These are phyloP conservation scores for Rhynchospora pubera DNA, from an alignment of 176 grass and related monocot genomes.

Conservation along the genomic window DNA sequence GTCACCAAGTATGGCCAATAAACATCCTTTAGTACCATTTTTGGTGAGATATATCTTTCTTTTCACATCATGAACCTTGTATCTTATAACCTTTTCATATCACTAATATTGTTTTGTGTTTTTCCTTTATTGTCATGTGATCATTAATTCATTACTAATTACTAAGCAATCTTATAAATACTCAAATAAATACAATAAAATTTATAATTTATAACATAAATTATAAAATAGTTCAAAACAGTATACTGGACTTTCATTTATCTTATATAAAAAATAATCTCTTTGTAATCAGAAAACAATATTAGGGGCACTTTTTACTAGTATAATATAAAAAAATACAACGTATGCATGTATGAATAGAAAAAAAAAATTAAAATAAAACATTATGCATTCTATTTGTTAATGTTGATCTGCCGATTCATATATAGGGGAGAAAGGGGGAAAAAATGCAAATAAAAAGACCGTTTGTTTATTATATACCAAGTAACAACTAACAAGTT, in stretches of 20 bases:
- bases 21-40: background rate
- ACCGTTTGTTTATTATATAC: background rate
- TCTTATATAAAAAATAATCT: too few species aligned
- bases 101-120: background rate
- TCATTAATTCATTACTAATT: background rate
- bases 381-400: too few species aligned
- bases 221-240: too few species aligned
- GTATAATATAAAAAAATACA: too few species aligned
- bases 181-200: too few species aligned
- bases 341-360: too few species aligned
- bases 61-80: background rate
- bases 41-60: conserved; percentile 3
- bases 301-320: too few species aligned
- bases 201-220: too few species aligned
- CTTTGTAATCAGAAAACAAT: too few species aligned
- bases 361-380: too few species aligned
- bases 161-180: too few species aligned
- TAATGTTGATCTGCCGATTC: background rate
- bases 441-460: background rate
- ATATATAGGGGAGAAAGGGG: background rate
- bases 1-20: background rate
- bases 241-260: too few species aligned
- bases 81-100: background rate
- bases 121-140: background rate
- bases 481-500: background rate